A percentile compares a stretch with the other conserved stretches of the same genome.
phyloP scores from a whole-genome alignment of 345 rosid species.

The Gossypium anomalum region DNA sequence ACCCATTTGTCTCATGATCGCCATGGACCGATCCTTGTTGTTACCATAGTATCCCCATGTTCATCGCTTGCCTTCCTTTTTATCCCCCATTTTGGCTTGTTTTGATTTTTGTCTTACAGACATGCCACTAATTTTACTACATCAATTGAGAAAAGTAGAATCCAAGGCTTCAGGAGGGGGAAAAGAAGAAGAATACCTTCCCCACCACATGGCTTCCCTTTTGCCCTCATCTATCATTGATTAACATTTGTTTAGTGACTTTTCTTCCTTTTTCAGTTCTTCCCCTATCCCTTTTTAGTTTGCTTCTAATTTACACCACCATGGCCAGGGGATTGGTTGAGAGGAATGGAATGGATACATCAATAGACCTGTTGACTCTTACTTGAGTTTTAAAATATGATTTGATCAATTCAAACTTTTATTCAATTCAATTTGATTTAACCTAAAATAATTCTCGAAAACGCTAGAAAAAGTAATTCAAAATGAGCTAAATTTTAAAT shows the following conservation, averaged over 20 bases:
- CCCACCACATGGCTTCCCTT: conserved; percentile 14
- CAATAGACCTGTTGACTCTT: too few species aligned
- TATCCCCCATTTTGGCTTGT: not conserved
- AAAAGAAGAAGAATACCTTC: conserved; percentile 1
- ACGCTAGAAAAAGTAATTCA: too few species aligned
- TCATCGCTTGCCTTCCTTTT: not conserved
- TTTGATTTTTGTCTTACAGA: not conserved
- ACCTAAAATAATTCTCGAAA: too few species aligned
- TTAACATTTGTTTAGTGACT: not conserved
- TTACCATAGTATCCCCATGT: too few species aligned
- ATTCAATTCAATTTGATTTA: too few species aligned
- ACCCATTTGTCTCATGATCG: conserved; percentile 15
- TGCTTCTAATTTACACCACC: conserved; percentile 16
- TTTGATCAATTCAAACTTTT: too few species aligned
- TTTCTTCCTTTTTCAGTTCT: not conserved
- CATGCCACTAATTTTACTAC: not conserved
- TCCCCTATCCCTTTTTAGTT: not conserved
- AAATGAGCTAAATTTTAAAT: too few species aligned
- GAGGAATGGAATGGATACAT: not conserved
- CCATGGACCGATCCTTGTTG: conserved; percentile 7
- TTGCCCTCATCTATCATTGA: not conserved
- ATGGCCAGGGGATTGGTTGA: not conserved
- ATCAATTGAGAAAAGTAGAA: conserved; percentile 19
- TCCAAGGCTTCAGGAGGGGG: conserved; percentile 18
- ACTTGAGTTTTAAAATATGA: too few species aligned